A percentile compares a stretch with the other conserved stretches of the same genome.
Conservation (phyloP, 2,329 filamentous ascomycete genomes). For the Nigrospora oryzae region DNA sequence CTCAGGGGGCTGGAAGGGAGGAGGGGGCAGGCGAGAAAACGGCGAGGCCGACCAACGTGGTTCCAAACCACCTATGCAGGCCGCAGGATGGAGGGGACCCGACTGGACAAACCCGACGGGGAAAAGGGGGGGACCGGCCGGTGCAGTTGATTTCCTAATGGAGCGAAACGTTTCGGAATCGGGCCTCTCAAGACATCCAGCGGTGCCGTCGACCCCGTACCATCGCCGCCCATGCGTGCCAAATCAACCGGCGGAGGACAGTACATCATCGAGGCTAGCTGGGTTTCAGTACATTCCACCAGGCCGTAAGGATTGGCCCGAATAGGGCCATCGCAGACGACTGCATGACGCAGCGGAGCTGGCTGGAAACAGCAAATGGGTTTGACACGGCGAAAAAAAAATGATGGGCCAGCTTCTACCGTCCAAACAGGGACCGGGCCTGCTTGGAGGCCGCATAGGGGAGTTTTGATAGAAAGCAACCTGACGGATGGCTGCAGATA, state of each 20-base stretch:
- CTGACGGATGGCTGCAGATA: slow-evolving; percentile 38
- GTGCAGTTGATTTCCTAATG: slow-evolving; percentile 9
- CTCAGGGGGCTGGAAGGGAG: slow-evolving; percentile 3
- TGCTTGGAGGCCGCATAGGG: slow-evolving; percentile 26
- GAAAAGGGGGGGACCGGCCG: slow-evolving; percentile 8
- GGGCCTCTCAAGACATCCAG: slow-evolving; percentile 10
- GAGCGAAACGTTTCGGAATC: slow-evolving; percentile 12
- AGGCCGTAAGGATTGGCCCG: slow-evolving; percentile 20
- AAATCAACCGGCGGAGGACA: slow-evolving; percentile 15
- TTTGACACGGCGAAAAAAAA: slow-evolving; percentile 36
- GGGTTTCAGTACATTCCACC: slow-evolving; percentile 30
- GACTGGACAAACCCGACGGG: slow-evolving; percentile 4
- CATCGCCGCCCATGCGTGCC: slow-evolving; percentile 16
- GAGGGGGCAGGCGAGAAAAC: slow-evolving; percentile 5
- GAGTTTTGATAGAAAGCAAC: slow-evolving; percentile 30
- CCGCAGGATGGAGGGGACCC: slow-evolving; percentile 5
- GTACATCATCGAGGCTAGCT: slow-evolving; percentile 24
- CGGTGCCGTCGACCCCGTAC: slow-evolving; percentile 17
- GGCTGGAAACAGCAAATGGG: slow-evolving; percentile 26
- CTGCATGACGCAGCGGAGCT: slow-evolving; percentile 28
- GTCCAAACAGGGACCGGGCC: slow-evolving; percentile 31
- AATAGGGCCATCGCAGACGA: slow-evolving; percentile 30
- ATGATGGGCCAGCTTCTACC: slow-evolving; percentile 16
- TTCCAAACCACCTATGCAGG: slow-evolving; percentile 5
- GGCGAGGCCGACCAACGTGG: slow-evolving; percentile 6